Evolutionary conservation across 2,329 filamentous ascomycete species (phyloP), one percentile per base, ranked within the genome.

Genomic region (Leptographium wingfieldii): DNA sequence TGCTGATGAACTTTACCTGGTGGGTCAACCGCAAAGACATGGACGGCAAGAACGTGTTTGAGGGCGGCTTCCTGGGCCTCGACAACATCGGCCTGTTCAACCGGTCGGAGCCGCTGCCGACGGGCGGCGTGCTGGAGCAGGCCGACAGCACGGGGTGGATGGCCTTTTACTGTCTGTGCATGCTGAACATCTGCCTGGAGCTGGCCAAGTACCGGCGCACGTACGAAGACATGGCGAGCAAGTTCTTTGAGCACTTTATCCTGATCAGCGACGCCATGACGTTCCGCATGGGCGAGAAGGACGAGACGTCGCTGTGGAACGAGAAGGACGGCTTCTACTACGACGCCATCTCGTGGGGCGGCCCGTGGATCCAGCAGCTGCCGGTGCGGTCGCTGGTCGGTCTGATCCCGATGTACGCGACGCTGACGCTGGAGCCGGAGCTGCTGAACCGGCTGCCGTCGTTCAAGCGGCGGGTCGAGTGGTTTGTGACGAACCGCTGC

Each of bases 81-180:
- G 92, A 97, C 81, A 97, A 97, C 71, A 97, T 97, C 71, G 94
- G 94, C 59, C 76, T 97, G 43, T 97, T 97, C 81, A 97, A 97
- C 73, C 88, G 92, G 54, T 97, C 92, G 0, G 92, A 97, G 71
- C 92, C 94, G 31, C 76, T 97, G 48, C 92, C 92, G 0, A 97
- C 94, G 0, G 92, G 92, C 38, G 92, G 94, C 73, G 86, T 91
- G 2, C 82, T 97, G 10, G 92, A 97, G 73, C 92, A 97, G 75
- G 94, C 94, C 22, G 92, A 97, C 77, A 96, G 91, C 71, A 97
- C 92, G 11, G 92, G 92, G 38, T 97, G 92, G 92, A 97, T 97
- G 92, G 92, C 90, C 11, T 97, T 97, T 73, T 97, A 95, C 77
- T 96, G 88, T 68, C 76, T 97, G 63, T 91, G 85, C 75, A 97